Evolutionary conservation across 306 rosid species (phyloP), one percentile per base, ranked within the genome.

Genomic region (Myrica gale): DNA sequence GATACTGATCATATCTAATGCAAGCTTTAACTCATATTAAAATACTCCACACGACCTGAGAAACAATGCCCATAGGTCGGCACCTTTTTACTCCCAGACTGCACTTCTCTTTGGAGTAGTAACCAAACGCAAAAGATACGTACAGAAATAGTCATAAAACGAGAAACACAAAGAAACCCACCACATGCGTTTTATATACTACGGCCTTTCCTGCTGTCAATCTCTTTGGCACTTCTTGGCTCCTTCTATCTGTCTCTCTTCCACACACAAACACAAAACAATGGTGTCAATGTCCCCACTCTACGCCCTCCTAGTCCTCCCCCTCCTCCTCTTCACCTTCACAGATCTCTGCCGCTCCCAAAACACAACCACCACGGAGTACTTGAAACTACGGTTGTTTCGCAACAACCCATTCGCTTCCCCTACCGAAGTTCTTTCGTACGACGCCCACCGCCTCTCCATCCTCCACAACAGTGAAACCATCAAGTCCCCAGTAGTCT

Each of bases 391-490:
- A 0, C 92, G 93, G 0, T 72, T 92, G 2, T 83, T 92, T 42
- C 90, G 80, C 81, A 76, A 65, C 0, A 69, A 13, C 73, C 78
- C 89, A 11, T 56, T 42, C 41, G 5, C 87, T 2, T 51, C 91
- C n/a, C 89, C 92, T 1, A 51, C 86, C 17, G 62, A 88, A 55
- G 39, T 88, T 20, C 92, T 92, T 60, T 58, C 87, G 48, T 72
- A 72, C 32, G 90, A 88, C 79, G 23, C 77, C 76, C 85, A 45
- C 88, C 97, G 97, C 47, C 88, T 88, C 76, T 83, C 84, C 12
- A 52, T 60, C 71, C 88, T 39, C 69, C 82, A 62, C 67, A 47
- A 58, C 54, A 75, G 43, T 41, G 72, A 17, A 0, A 7, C 54
- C 52, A 7, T 79, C 3, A 82, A 77, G 19, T 83, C 88, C 41